phyloP scores from a whole-genome alignment of 2,329 filamentous ascomycete species.

The Apiospora malaysiana region DNA sequence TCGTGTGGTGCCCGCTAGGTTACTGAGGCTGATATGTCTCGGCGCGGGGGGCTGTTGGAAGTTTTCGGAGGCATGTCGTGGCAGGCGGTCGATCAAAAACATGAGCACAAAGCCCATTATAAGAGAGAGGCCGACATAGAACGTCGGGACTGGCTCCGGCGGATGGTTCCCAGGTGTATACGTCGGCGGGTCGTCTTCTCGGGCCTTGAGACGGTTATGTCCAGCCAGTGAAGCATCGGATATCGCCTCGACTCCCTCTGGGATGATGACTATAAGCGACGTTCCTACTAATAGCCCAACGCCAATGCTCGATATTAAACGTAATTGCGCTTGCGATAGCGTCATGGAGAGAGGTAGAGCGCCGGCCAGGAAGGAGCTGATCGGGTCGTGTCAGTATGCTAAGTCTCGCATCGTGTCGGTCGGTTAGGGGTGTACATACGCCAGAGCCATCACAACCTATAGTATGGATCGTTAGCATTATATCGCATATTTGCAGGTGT shows the following conservation, averaged over 20 bases:
- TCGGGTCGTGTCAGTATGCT: conserved; percentile 9
- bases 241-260: conserved; percentile 91
- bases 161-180: conserved; percentile 42
- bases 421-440: conserved; percentile 31
- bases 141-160: conserved; percentile 57
- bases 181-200: conserved; percentile 27
- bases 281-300: conserved; percentile 95
- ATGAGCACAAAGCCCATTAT: conserved; percentile 92
- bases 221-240: conserved; percentile 59
- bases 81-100: conserved; percentile 91
- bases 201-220: conserved; percentile 27
- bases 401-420: neutral
- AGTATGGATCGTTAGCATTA: neutral
- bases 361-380: conserved; percentile 86
- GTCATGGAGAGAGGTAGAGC: conserved; percentile 88
- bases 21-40: conserved; percentile 87
- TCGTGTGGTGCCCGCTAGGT: conserved; percentile 64
- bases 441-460: conserved; percentile 45
- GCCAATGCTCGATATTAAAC: conserved; percentile 88
- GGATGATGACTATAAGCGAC: conserved; percentile 95
- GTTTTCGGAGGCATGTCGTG: conserved; percentile 71
- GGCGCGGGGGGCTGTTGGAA: conserved; percentile 70
- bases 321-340: conserved; percentile 83
- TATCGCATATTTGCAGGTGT: neutral
- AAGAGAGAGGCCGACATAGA: conserved; percentile 86